These are phyloP conservation scores for Salvia hispanica DNA, from an alignment of 257 asterid genomes.

Conservation along the genomic window DNA sequence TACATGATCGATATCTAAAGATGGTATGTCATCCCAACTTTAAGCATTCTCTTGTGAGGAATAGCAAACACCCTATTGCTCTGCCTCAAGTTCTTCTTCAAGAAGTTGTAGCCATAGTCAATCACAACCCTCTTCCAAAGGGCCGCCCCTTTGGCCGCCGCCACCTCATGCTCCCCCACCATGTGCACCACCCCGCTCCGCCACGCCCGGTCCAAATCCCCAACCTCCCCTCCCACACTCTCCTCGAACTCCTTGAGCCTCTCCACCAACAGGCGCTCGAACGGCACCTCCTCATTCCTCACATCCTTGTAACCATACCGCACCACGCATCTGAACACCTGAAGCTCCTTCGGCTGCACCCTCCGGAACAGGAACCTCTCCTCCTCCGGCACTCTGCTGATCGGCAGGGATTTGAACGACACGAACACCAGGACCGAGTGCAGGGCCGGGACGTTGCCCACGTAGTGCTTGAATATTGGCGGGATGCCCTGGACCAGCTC, in stretches of 20 bases:
- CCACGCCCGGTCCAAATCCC: slow-evolving; percentile 43
- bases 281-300: slow-evolving; percentile 40
- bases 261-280: slow-evolving; percentile 45
- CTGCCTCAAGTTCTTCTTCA: slow-evolving; percentile 62
- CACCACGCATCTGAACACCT: slow-evolving; percentile 55
- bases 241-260: slow-evolving; percentile 41
- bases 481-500: slow-evolving; percentile 73
- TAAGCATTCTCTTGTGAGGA: slow-evolving; percentile 63
- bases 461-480: slow-evolving; percentile 61
- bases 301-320: slow-evolving; percentile 62
- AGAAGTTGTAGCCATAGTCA: slow-evolving; percentile 53
- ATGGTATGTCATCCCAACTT: slow-evolving; percentile 67
- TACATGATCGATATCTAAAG: slow-evolving; percentile 20
- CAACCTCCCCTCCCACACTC: slow-evolving; percentile 21
- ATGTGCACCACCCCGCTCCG: slow-evolving; percentile 57
- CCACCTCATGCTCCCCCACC: slow-evolving; percentile 70
- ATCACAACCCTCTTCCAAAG: slow-evolving; percentile 49
- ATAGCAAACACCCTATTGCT: slow-evolving; percentile 51
- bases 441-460: slow-evolving; percentile 51
- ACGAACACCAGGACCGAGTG: slow-evolving; percentile 57
- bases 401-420: slow-evolving; percentile 54
- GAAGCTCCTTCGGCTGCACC: slow-evolving; percentile 46
- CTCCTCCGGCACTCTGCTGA: slow-evolving; percentile 49
- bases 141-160: slow-evolving; percentile 47
- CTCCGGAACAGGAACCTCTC: slow-evolving; percentile 57